Evolutionary conservation across 2,329 filamentous ascomycete species (phyloP).

Genomic region (Drechslerella coelobrocha): DNA sequence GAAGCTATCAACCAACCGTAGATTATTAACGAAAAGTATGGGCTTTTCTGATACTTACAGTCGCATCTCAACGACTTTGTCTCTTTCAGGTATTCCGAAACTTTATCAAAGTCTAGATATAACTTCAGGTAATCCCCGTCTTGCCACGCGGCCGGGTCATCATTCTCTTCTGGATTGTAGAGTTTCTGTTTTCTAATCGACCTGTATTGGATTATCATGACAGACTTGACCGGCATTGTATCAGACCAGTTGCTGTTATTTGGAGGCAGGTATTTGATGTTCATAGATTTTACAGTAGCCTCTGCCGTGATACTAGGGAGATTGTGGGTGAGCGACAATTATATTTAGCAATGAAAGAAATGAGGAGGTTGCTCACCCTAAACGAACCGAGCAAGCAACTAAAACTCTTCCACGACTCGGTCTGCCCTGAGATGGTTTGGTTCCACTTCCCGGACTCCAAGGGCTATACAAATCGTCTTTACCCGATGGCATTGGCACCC

Average conservation of each 20-base stretch:
- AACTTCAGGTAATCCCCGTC: slow-evolving; percentile 46
- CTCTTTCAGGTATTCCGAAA: slow-evolving; percentile 39
- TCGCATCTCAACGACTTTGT: slow-evolving; percentile 40
- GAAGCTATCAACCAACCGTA: no score
- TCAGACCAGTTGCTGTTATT: slow-evolving; percentile 43
- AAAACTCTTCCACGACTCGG: slow-evolving; percentile 36
- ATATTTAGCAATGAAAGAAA: no score
- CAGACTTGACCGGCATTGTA: slow-evolving; percentile 21
- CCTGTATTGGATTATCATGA: slow-evolving; percentile 48
- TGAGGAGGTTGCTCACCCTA: slow-evolving; percentile 14
- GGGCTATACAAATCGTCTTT: slow-evolving; percentile 12
- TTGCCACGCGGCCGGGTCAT: slow-evolving; percentile 24
- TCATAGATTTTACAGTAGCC: slow-evolving; percentile 39
- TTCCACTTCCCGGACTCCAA: slow-evolving; percentile 10
- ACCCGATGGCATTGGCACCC: not conserved
- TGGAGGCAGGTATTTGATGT: slow-evolving; percentile 41
- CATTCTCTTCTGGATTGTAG: slow-evolving; percentile 24
- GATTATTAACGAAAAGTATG: no score
- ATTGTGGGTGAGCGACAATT: not conserved
- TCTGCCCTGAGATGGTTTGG: slow-evolving; percentile 14
- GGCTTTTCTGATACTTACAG: slow-evolving; percentile 42
- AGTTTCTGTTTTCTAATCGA: slow-evolving; percentile 48
- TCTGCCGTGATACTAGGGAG: slow-evolving; percentile 34
- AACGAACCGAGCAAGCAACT: slow-evolving; percentile 39
- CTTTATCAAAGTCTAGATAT: slow-evolving; percentile 34